These are phyloP conservation scores for Biscogniauxia sp. DNA, from an alignment of 2,329 filamentous ascomycete species.

Conservation along the genomic window DNA sequence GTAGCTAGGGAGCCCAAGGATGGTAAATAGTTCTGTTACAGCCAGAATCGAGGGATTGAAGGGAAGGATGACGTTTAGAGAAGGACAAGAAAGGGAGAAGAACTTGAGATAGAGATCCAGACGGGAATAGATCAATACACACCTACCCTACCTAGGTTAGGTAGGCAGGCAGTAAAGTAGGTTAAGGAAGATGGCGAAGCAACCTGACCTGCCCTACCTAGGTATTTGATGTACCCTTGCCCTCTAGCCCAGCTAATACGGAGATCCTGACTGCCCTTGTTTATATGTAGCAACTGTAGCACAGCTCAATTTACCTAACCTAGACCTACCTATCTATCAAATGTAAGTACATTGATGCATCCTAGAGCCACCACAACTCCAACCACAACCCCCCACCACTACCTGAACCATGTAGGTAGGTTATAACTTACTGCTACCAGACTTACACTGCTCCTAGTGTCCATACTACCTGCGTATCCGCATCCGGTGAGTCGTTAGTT, in stretches of 20 bases:
- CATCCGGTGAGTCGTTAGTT: neutral
- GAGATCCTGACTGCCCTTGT: neutral
- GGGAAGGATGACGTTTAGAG: neutral
- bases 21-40: neutral
- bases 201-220: neutral
- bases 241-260: neutral
- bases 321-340: too few relatives aligned
- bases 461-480: neutral
- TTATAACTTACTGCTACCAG: constrained; percentile 2
- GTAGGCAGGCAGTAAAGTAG: neutral
- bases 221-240: neutral
- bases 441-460: neutral
- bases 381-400: too few relatives aligned
- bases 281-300: neutral
- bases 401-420: too few relatives aligned
- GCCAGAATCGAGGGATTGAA: neutral
- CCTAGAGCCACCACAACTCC: too few relatives aligned
- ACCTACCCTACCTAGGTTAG: neutral
- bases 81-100: neutral
- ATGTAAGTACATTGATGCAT: too few relatives aligned
- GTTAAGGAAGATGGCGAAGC: constrained; percentile 1
- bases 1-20: too few relatives aligned
- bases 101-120: too few relatives aligned
- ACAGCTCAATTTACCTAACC: too few relatives aligned
- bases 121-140: neutral